Base-by-base conservation (phyloP, 306 rosid genomes). In the Vigna radiata region DNA sequence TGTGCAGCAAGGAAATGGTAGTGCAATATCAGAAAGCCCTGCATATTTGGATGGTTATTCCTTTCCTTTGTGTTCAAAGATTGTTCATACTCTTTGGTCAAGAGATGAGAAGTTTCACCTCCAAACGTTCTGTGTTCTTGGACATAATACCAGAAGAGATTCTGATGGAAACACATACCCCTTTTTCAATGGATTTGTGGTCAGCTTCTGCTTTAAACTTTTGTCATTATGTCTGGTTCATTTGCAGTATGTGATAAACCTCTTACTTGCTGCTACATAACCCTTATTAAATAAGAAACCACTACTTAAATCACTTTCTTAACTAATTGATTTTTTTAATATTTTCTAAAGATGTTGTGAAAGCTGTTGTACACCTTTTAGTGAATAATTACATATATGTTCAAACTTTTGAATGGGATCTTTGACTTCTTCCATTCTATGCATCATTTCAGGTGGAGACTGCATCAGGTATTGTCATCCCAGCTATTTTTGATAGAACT, bases 81-180 rank as follows among this genome's bases (percentile, higher is more conserved):
- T 94, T 82, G 83, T 91, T 58, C 83, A 88, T 53, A 53, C 85
- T 64, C 77, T 94, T 75, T 77, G 79, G 79, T 79, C 81, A 43
- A 87, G 96, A 77, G 84, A 16, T 12, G 96, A 91, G 82, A 91
- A 83, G 77, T 94, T 94, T 82, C 95, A 94, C 47, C 39, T 94
- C 68, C 85, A 16, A 75, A 94, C 93, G 78, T 77, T 86, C 2
- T 94, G 89, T 78, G 82, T 94, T 84, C 95, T 94, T 84, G 85
- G 81, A 50, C 97, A 90, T 82, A 94, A 94, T 86, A 94, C 96
- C 70, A 43, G 81, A 77, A 81, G 86, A 73, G 96, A 89, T 84
- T 68, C 89, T 17, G 70, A 82, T 37, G 95, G 90, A 58, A 87
- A 80, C 61, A 44, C 84, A 21, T 83, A 36, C 81, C 97, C 98